Evolutionary conservation across 1,284 basidiomycete genomes (phyloP).

Genomic region (Fomes fomentarius): DNA sequence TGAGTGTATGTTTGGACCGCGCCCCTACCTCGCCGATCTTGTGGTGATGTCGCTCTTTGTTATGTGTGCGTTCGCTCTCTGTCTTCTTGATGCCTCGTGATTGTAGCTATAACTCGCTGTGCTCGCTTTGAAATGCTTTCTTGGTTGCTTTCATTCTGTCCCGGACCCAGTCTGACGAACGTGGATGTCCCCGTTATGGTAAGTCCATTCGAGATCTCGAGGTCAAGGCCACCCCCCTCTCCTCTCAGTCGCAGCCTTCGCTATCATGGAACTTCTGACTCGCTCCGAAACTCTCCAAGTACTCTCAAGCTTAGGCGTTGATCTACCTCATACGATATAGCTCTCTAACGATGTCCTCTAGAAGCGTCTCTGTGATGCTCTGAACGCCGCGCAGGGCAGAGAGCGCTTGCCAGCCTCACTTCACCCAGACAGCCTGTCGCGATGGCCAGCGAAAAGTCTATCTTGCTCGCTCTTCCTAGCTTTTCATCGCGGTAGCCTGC

Average conservation of each 20-base stretch:
- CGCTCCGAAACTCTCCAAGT: slow-evolving; percentile 1
- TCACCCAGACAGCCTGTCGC: slow-evolving; percentile 12
- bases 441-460: slow-evolving; percentile 15
- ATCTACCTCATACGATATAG: slow-evolving; percentile 29
- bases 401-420: slow-evolving; percentile 8
- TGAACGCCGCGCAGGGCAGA: slow-evolving; percentile 29
- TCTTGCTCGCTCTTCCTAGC: not conserved
- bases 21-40: slow-evolving; percentile 20
- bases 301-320: slow-evolving; percentile 25
- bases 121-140: no score
- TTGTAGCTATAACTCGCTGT: no score
- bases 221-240: no score
- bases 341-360: slow-evolving; percentile 29
- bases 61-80: no score
- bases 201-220: no score
- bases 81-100: no score
- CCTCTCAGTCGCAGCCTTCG: no score
- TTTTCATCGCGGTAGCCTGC: slow-evolving; percentile 15
- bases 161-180: no score
- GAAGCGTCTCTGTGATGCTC: slow-evolving; percentile 29
- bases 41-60: slow-evolving; percentile 22
- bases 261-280: not conserved
- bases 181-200: no score
- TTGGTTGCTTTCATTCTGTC: no score
- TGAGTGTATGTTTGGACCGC: slow-evolving; percentile 32